phyloP scores from a whole-genome alignment of 1,139 yeast genomes.

The Yamadazyma dushanensis region DNA sequence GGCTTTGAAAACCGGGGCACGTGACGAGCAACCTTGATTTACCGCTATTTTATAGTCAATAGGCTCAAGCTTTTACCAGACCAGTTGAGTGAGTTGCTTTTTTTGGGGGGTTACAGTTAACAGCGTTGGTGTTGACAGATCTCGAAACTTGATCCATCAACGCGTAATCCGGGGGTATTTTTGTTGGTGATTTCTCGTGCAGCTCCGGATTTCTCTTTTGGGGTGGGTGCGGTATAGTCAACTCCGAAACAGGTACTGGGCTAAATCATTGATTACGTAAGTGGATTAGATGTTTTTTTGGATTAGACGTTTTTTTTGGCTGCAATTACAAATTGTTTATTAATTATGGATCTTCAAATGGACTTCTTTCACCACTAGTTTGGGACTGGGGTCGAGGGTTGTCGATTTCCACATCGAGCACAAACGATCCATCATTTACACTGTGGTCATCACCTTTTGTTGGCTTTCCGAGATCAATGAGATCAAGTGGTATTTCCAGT shows the following conservation, averaged over 20 bases:
- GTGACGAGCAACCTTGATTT: too few species aligned
- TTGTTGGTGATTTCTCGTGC: too few species aligned
- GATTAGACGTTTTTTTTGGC: too few species aligned
- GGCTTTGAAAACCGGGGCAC: too few species aligned
- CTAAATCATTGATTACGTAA: not conserved
- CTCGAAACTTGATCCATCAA: too few species aligned
- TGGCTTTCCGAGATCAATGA: slow-evolving; percentile 17
- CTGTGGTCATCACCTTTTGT: slow-evolving; percentile 9
- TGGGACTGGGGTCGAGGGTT: slow-evolving; percentile 17
- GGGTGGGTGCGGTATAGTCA: slow-evolving; percentile 1
- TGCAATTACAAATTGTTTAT: not conserved
- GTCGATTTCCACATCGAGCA: slow-evolving; percentile 39
- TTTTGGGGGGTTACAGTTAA: not conserved
- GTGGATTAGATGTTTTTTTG: too few species aligned
- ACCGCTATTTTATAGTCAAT: too few species aligned
- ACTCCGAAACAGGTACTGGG: not conserved
- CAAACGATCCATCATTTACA: slow-evolving; percentile 29
- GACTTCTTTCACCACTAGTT: slow-evolving; percentile 24
- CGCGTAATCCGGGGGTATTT: not conserved
- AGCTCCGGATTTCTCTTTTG: not conserved
- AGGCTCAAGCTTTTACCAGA: too few species aligned
- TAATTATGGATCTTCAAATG: slow-evolving; percentile 32
- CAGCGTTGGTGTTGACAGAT: too few species aligned
- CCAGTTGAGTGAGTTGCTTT: too few species aligned
- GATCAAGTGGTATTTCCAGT: slow-evolving; percentile 14